Percentiles rank a stretch among this genome's conserved stretches.
Conservation (phyloP, 2,329 filamentous ascomycete genomes). For the Dactylellina leptospora region DNA sequence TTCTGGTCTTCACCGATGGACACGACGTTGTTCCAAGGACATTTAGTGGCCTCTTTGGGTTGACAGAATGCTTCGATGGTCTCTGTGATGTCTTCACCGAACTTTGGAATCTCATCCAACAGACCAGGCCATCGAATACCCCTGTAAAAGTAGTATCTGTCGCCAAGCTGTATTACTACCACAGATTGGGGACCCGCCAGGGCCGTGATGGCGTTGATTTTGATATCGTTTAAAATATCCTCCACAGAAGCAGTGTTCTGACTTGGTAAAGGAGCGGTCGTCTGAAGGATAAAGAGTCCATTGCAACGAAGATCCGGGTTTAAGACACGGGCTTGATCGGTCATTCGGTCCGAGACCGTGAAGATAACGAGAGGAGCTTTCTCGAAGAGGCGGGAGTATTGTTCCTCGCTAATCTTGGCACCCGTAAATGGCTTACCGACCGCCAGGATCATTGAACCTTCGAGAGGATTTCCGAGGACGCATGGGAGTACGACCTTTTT, state of each 20-base stretch:
- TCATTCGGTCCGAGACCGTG: conserved; percentile 58
- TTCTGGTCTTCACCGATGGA: conserved; percentile 45
- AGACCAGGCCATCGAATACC: conserved; percentile 54
- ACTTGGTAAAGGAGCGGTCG: conserved; percentile 25
- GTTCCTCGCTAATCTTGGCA: conserved; percentile 50
- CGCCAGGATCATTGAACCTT: conserved; percentile 56
- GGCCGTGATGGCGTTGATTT: conserved; percentile 57
- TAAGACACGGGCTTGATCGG: conserved; percentile 58
- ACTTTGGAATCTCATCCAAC: conserved; percentile 54
- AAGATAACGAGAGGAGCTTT: conserved; percentile 54
- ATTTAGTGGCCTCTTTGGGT: conserved; percentile 1
- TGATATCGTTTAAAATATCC: conserved; percentile 54
- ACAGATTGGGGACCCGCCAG: conserved; percentile 57
- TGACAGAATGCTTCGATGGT: conserved; percentile 48
- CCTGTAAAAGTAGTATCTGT: conserved; percentile 57
- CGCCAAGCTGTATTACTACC: conserved; percentile 55
- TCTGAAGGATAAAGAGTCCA: conserved; percentile 57
- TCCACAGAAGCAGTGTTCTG: conserved; percentile 50
- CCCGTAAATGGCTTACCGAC: conserved; percentile 51
- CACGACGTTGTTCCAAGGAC: conserved; percentile 44
- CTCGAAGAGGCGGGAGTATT: conserved; percentile 52
- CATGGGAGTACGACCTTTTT: conserved; percentile 56
- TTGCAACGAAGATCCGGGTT: conserved; percentile 57
- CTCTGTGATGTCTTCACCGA: conserved; percentile 55
- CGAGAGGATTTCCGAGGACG: conserved; percentile 55